phyloP scores from a whole-genome alignment of 2,329 filamentous ascomycete species.

The Penicillium sp. region DNA sequence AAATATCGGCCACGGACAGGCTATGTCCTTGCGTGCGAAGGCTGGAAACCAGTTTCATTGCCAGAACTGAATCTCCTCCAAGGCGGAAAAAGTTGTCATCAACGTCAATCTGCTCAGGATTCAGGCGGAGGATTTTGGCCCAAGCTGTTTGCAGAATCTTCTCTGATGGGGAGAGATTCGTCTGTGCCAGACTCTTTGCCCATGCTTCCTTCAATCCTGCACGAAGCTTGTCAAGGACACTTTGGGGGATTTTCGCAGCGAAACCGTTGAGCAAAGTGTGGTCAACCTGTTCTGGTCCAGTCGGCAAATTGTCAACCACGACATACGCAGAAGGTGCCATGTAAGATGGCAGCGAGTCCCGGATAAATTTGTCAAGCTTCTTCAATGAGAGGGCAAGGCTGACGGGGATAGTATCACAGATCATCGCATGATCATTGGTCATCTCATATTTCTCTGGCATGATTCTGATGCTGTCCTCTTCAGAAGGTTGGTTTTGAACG shows the following conservation, averaged over 20 bases:
- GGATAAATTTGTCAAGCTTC: constrained; percentile 44
- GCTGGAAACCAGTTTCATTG: constrained; percentile 54
- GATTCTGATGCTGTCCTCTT: constrained; percentile 29
- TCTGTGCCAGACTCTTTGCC: constrained; percentile 28
- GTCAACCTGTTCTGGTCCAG: constrained; percentile 27
- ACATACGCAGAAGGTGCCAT: constrained; percentile 46
- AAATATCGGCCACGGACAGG: constrained; percentile 51
- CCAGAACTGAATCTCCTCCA: constrained; percentile 58
- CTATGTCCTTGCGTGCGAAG: constrained; percentile 43
- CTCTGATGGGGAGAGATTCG: constrained; percentile 36
- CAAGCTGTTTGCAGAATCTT: constrained; percentile 34
- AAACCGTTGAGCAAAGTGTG: constrained; percentile 31
- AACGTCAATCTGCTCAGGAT: constrained; percentile 46
- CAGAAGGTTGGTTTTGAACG: constrained; percentile 30
- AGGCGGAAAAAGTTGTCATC: constrained; percentile 60
- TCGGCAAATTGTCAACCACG: constrained; percentile 40
- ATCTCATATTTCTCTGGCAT: constrained; percentile 26
- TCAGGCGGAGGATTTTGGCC: constrained; percentile 28
- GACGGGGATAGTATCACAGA: constrained; percentile 27
- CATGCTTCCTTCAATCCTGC: constrained; percentile 32
- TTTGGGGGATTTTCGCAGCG: constrained; percentile 27
- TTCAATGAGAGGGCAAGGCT: constrained; percentile 37
- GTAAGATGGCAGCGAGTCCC: constrained; percentile 45
- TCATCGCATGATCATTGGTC: constrained; percentile 1
- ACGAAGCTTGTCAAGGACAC: constrained; percentile 15